phyloP scores from a whole-genome alignment of 2,329 filamentous ascomycete genomes.

The Cordyceps tenuipes region DNA sequence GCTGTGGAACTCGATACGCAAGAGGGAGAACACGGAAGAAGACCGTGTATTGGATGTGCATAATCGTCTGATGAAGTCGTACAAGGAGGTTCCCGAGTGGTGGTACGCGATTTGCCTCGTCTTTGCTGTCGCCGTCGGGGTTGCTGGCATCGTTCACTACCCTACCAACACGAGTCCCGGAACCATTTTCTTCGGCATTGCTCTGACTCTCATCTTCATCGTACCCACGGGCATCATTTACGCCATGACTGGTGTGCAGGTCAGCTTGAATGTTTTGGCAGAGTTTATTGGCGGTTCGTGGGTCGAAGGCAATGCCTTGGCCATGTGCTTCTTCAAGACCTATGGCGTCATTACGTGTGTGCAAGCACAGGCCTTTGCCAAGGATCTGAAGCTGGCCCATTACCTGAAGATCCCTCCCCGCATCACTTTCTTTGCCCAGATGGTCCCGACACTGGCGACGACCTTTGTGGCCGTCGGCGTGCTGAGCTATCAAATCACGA shows the following conservation, averaged over 20 bases:
- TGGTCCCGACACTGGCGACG: slow-evolving; percentile 35
- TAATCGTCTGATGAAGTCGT: slow-evolving; percentile 24
- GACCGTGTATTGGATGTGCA: slow-evolving; percentile 21
- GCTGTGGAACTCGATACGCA: slow-evolving; percentile 19
- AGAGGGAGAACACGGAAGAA: slow-evolving; percentile 12
- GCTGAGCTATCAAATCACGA: slow-evolving; percentile 29
- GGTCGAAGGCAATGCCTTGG: slow-evolving; percentile 29
- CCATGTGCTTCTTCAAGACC: slow-evolving; percentile 23
- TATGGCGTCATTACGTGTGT: slow-evolving; percentile 27
- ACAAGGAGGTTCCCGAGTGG: slow-evolving; percentile 32
- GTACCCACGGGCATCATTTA: slow-evolving; percentile 35
- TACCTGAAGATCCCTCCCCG: slow-evolving; percentile 42
- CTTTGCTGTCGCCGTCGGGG: slow-evolving; percentile 27
- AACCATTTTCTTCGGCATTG: slow-evolving; percentile 33
- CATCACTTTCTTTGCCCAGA: slow-evolving; percentile 39
- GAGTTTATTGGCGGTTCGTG: slow-evolving; percentile 35
- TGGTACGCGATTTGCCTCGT: slow-evolving; percentile 31
- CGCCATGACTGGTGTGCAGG: slow-evolving; percentile 36
- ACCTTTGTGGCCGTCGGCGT: slow-evolving; percentile 38
- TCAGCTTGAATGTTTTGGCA: slow-evolving; percentile 31
- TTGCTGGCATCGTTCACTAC: slow-evolving; percentile 31
- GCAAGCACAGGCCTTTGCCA: slow-evolving; percentile 22
- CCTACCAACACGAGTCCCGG: slow-evolving; percentile 32
- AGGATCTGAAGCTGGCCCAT: slow-evolving; percentile 43
- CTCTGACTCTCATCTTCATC: slow-evolving; percentile 31